Base-by-base conservation (phyloP, 1,284 basidiomycete genomes). In the Ustilago tritici region DNA sequence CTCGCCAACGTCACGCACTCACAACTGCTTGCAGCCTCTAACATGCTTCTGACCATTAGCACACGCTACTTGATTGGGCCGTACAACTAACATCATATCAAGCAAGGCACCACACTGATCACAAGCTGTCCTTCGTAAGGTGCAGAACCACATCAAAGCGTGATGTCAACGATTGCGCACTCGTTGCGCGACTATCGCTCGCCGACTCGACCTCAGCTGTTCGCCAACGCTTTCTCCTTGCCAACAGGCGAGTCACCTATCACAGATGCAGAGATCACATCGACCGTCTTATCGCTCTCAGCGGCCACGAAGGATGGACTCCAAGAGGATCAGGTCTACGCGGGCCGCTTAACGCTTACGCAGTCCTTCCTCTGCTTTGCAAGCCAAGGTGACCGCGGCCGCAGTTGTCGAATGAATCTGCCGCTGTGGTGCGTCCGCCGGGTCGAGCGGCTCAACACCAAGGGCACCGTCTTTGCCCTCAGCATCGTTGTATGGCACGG, bases 401-500 rank as follows among this genome's bases (percentile, higher is more conserved):
- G 82, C 15, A 95, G 93, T 32, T 95, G 95, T 71, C 90, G 93
- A 53, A 95, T 95, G 88, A 94, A 94, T 2, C 88, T 99, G 19
- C 97, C 97, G 50, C 89, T 99, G 41, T 95, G 93, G 70, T 95
- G 95, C 2, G 92, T 99, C 74, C 90, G 97, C 47, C 89, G 97
- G 47, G 97, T 99, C n/a, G 97, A 99, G 87, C 89, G 95, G 56
- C 77, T 84, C 73, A 86, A 95, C 40, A 93, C 95, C 28, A 74
- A 78, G 38, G 80, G 82, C 38, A 81, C 78, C 34, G 93, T 98
- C 35, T 98, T 98, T 85, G 96, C 96, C 6, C 90, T 99, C 47
- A 95, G 94, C 80, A 88, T 99, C 34, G 91, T 92, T n/a, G 91
- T 95, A 63, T 99, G 95, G 95, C 95, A 98, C 86, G 93, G 93